phyloP scores from a whole-genome alignment of 495 filamentous ascomycete genomes.

The Aspergillus steynii region DNA sequence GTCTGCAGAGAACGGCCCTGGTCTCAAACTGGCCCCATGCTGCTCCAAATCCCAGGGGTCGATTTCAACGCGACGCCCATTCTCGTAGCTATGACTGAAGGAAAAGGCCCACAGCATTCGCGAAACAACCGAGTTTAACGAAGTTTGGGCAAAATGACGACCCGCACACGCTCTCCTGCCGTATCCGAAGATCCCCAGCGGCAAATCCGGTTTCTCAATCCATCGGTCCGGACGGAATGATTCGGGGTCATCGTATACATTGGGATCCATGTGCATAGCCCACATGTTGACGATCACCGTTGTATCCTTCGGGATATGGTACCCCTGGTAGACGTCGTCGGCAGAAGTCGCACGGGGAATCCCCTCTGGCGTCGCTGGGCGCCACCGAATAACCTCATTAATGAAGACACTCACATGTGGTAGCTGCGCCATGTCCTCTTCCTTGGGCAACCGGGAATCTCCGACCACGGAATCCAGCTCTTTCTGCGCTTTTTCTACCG shows the following conservation, averaged over 20 bases:
- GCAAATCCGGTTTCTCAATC: constrained; percentile 2
- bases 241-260: neutral
- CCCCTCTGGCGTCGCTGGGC: neutral
- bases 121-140: neutral
- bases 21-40: too few species aligned
- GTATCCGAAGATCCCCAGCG: neutral
- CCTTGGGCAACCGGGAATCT: neutral
- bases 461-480: neutral
- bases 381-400: neutral
- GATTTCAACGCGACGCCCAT: too few species aligned
- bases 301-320: neutral
- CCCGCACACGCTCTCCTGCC: constrained; percentile 4
- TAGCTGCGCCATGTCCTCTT: neutral
- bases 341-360: neutral
- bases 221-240: constrained; percentile 5
- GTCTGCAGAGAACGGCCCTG: too few species aligned
- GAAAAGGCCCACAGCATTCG: constrained; percentile 4
- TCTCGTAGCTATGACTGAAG: too few species aligned
- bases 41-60: too few species aligned
- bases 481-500: neutral
- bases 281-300: constrained; percentile 11
- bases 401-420: neutral
- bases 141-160: neutral
- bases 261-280: neutral
- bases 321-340: constrained; percentile 1